These are phyloP conservation scores for Colletotrichum orbiculare DNA, from an alignment of 2,329 filamentous ascomycete genomes.

Conservation along the genomic window DNA sequence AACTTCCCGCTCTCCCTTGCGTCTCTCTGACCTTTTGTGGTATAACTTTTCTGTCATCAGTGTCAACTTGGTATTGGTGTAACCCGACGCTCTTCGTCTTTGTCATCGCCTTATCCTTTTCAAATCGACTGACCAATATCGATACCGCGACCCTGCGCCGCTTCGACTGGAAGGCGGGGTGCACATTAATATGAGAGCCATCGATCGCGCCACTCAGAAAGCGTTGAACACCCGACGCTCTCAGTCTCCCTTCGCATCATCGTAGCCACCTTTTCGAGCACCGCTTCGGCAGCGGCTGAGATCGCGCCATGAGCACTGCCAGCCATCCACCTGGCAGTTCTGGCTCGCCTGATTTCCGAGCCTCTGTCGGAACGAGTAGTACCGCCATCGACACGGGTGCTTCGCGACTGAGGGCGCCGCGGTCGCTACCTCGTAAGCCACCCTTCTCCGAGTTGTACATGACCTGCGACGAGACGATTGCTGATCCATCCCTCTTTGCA, in stretches of 20 bases:
- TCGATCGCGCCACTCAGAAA: slow-evolving; percentile 25
- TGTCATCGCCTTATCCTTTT: neutral
- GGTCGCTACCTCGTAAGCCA: slow-evolving; percentile 45
- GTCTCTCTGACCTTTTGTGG: neutral
- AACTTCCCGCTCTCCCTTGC: neutral
- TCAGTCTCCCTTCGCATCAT: slow-evolving; percentile 13
- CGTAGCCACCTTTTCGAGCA: slow-evolving; percentile 13
- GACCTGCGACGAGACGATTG: neutral
- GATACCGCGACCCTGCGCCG: slow-evolving; percentile 13
- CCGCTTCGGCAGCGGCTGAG: slow-evolving; percentile 21
- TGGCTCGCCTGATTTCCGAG: slow-evolving; percentile 36
- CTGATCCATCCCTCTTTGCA: slow-evolving; percentile 32
- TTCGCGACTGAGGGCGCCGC: slow-evolving; percentile 37
- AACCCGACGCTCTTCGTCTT: neutral
- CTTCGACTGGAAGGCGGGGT: slow-evolving; percentile 24
- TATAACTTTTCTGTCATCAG: neutral
- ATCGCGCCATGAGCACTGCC: slow-evolving; percentile 34
- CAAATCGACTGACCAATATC: slow-evolving; percentile 13
- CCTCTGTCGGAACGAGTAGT: slow-evolving; percentile 36
- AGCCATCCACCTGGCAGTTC: slow-evolving; percentile 37
- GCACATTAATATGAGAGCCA: slow-evolving; percentile 36
- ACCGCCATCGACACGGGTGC: slow-evolving; percentile 32
- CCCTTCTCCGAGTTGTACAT: neutral
- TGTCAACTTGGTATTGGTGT: too few species aligned
- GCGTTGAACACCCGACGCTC: slow-evolving; percentile 31